phyloP scores from a whole-genome alignment of 345 rosid genomes.

The Trapa incisa region DNA sequence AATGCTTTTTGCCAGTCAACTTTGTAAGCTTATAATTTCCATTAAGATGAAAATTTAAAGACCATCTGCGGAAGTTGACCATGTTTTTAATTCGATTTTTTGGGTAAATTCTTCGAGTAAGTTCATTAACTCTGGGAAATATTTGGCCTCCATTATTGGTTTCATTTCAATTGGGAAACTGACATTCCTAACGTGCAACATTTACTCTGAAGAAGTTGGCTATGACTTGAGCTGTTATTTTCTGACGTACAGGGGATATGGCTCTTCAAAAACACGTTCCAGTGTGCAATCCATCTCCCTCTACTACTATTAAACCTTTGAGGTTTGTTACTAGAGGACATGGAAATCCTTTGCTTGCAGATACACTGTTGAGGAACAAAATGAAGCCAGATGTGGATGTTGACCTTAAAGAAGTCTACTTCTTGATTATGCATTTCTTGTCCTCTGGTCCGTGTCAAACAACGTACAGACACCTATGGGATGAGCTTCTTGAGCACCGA shows the following conservation, averaged over 20 bases:
- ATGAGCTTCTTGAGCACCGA: slow-evolving; percentile 81
- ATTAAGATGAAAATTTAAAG: background rate
- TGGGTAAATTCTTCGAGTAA: background rate
- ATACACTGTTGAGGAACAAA: slow-evolving; percentile 22
- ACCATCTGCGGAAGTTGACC: background rate
- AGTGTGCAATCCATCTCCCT: slow-evolving; percentile 31
- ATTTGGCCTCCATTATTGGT: background rate
- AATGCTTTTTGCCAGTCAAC: background rate
- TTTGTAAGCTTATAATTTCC: background rate
- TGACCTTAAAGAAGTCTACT: slow-evolving; percentile 82
- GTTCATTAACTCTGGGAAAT: background rate
- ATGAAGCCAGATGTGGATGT: slow-evolving; percentile 43
- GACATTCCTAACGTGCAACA: background rate
- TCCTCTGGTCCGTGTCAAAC: slow-evolving; percentile 81
- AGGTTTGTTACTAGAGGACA: slow-evolving; percentile 43
- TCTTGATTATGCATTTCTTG: slow-evolving; percentile 86
- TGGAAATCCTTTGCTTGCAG: slow-evolving; percentile 37
- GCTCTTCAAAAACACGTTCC: slow-evolving; percentile 65
- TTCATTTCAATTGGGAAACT: background rate
- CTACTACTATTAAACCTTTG: slow-evolving; percentile 47
- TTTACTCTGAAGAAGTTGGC: background rate
- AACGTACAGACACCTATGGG: slow-evolving; percentile 60
- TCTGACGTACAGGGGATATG: slow-evolving; percentile 29
- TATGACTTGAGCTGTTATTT: background rate
- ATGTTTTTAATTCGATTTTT: background rate